Base-by-base conservation (phyloP, 2,329 filamentous ascomycete species). In the Exophiala aquamarina region DNA sequence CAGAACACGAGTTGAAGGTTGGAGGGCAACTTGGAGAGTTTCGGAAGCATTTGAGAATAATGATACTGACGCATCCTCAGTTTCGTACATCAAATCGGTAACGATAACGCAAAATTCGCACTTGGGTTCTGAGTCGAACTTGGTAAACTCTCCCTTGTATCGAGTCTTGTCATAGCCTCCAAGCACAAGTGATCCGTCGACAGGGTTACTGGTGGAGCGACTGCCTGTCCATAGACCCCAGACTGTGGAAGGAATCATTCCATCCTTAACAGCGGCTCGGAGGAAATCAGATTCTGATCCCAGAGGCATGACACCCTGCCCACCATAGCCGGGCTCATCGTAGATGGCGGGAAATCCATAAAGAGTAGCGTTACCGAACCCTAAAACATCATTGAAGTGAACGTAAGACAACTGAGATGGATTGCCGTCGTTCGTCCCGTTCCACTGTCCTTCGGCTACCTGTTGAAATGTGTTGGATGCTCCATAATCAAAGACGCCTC, bases 101-200 rank as follows among this genome's bases (percentile, higher is more conserved):
- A 58, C 38, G 15, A 47, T 23, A 18, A 51, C 42, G 38, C 54
- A 57, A 21, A 49, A 50, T 31, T 54, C 47, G 23, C 54, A 57
- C 3, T 50, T 23, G 8, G 44, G 23, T 29, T 38, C 39, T 15
- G 50, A 46, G n/a, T 47, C 31, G 32, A 55, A 53, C 7, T 39
- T 47, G 3, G 42, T 51, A 36, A 55, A 34, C 3, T 50, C 44
- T 26, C 54, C 54, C 10, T 51, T 47, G 42, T 55, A 40, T 21
- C 54, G 41, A 14, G 49, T 43, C 15, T 41, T 56, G 40, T 56
- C 54, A 38, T 57, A 58, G 29, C 56, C 56, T 13, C 56, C 56
- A n/a, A 58, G 38, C 20, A 58, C 49, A 3, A 58, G 31, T 7
- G 51, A 44, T 10, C 56, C 56, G 15, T 55, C 56, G 18, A 49